Conservation (phyloP, 148 eudicot genomes). For the Persicaria tinctoria region DNA sequence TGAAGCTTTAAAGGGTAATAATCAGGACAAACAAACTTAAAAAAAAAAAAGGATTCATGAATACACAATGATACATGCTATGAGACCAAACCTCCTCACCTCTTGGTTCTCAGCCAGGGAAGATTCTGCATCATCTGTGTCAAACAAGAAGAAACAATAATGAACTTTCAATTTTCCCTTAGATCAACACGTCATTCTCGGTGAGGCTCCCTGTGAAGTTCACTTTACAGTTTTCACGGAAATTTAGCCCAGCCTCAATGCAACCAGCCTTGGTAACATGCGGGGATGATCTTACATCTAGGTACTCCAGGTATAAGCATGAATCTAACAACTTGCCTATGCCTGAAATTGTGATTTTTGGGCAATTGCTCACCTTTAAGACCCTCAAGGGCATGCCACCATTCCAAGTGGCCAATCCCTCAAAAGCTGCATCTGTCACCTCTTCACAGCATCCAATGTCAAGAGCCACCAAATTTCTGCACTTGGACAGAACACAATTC, state of each 20-base stretch:
- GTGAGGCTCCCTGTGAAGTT: conserved; percentile 61
- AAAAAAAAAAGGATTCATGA: not conserved
- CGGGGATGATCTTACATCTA: conserved; percentile 90
- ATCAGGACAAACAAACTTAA: not conserved
- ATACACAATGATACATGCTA: not conserved
- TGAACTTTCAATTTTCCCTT: conserved; percentile 6
- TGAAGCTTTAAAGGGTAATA: not conserved
- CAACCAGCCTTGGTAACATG: conserved; percentile 56
- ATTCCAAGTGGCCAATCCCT: conserved; percentile 32
- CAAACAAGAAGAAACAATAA: not conserved
- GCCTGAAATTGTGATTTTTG: conserved; percentile 67
- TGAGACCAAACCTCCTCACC: conserved; percentile 9
- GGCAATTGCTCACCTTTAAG: conserved; percentile 70
- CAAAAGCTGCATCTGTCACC: conserved; percentile 79
- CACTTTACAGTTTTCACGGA: conserved; percentile 63
- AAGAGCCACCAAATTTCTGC: conserved; percentile 64
- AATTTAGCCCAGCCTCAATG: conserved; percentile 62
- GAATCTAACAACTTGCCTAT: conserved; percentile 42
- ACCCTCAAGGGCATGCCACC: conserved; percentile 44
- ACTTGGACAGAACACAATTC: conserved; percentile 41
- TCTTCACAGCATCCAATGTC: conserved; percentile 90
- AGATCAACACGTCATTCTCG: conserved; percentile 49
- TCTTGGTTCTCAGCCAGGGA: not conserved
- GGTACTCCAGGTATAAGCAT: conserved; percentile 65
- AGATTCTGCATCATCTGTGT: not conserved